Evolutionary conservation across 2,329 filamentous ascomycete genomes (phyloP).

Genomic region (Berkeleyomyces basicola): DNA sequence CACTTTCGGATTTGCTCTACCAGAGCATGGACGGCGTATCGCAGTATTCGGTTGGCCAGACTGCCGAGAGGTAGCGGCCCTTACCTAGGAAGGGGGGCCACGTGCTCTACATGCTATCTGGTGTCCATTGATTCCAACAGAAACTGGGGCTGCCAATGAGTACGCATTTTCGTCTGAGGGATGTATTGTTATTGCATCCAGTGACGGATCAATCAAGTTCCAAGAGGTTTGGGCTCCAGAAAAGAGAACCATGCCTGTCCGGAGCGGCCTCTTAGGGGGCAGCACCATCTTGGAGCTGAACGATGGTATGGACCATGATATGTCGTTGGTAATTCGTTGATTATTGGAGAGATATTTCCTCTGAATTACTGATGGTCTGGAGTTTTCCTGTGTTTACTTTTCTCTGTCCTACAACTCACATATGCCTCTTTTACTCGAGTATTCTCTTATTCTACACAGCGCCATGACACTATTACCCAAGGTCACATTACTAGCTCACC

Average conservation of each 20-base stretch:
- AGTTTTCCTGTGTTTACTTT: not conserved
- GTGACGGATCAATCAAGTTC: slow-evolving; percentile 85
- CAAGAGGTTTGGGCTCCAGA: slow-evolving; percentile 65
- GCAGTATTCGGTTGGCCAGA: slow-evolving; percentile 91
- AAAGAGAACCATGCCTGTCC: slow-evolving; percentile 43
- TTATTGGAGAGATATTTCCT: not conserved
- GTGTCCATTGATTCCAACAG: slow-evolving; percentile 43
- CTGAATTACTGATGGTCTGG: too few species aligned
- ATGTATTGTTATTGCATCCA: slow-evolving; percentile 80
- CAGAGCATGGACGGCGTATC: slow-evolving; percentile 75
- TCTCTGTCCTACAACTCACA: not conserved
- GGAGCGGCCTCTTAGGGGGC: not conserved
- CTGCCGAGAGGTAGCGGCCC: slow-evolving; percentile 67
- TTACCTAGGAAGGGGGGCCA: slow-evolving; percentile 68
- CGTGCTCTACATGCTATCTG: slow-evolving; percentile 76
- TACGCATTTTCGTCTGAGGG: slow-evolving; percentile 20
- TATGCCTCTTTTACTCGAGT: not conserved
- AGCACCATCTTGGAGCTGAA: slow-evolving; percentile 67
- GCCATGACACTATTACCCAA: too few species aligned
- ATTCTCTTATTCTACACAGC: too few species aligned
- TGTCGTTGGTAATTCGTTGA: not conserved
- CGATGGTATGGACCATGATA: slow-evolving; percentile 60
- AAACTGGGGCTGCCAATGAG: slow-evolving; percentile 17
- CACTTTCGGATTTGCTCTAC: slow-evolving; percentile 85
- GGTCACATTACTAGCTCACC: too few species aligned